These are phyloP conservation scores for Tubosaeta brunneosetosa DNA, from an alignment of 768 basidiomycete species.

Conservation along the genomic window DNA sequence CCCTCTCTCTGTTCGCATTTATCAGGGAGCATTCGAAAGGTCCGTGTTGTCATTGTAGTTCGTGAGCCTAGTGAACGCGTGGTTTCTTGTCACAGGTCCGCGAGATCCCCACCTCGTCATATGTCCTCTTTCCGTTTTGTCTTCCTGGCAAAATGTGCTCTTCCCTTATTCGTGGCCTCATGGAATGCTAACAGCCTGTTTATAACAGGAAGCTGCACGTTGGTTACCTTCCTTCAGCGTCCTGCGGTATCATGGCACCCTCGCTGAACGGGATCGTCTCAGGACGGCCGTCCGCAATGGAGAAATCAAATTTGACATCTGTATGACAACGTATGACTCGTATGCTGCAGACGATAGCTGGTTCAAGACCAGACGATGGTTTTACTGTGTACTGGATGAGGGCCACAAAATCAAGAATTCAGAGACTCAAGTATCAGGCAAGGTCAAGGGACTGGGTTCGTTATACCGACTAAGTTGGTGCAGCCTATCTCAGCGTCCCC, in stretches of 20 bases:
- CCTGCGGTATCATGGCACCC: slow-evolving; percentile 59
- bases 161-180: background rate
- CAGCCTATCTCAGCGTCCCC: background rate
- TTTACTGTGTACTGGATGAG: slow-evolving; percentile 58
- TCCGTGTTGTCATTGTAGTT: slow-evolving; percentile 10
- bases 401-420: slow-evolving; percentile 73
- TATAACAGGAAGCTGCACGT: slow-evolving; percentile 44
- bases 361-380: slow-evolving; percentile 59
- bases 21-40: slow-evolving; percentile 52
- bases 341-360: slow-evolving; percentile 54
- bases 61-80: background rate
- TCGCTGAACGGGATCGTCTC: slow-evolving; percentile 50
- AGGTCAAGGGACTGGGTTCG: slow-evolving; percentile 52
- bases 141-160: slow-evolving; percentile 51
- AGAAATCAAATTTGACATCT: slow-evolving; percentile 39
- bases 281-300: slow-evolving; percentile 40
- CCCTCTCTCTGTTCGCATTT: slow-evolving; percentile 62
- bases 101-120: slow-evolving; percentile 65
- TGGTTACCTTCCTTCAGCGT: slow-evolving; percentile 51
- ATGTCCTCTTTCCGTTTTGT: slow-evolving; percentile 66
- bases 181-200: background rate
- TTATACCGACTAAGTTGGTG: slow-evolving; percentile 51
- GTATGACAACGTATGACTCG: slow-evolving; percentile 66
- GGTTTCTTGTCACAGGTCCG: slow-evolving; percentile 22
- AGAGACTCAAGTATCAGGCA: slow-evolving; percentile 48